phyloP scores from a whole-genome alignment of 768 basidiomycete species.

The Lactarius deliciosus region DNA sequence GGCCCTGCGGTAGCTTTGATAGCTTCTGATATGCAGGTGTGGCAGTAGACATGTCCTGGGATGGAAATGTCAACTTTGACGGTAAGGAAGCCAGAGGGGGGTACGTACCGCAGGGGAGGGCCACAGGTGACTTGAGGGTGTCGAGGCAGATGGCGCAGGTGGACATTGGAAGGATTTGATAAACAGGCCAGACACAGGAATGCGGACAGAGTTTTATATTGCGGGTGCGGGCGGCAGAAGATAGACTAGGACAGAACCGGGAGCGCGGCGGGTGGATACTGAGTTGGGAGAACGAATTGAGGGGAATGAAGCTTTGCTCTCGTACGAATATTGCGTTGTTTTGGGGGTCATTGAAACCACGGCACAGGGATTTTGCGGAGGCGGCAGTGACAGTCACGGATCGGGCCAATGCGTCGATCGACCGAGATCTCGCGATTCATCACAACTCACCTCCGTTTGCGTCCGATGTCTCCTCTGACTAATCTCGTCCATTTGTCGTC shows the following conservation, averaged over 20 bases:
- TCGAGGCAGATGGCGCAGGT: conserved; percentile 29
- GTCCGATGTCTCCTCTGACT: conserved; percentile 6
- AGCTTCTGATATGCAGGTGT: conserved; percentile 16
- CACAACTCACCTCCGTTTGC: conserved; percentile 9
- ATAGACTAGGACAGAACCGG: background rate
- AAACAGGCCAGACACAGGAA: background rate
- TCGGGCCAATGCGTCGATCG: conserved; percentile 1
- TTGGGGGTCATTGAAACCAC: background rate
- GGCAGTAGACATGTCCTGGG: conserved; percentile 25
- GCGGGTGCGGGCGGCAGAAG: conserved; percentile 11
- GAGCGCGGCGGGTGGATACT: background rate
- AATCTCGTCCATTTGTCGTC: background rate
- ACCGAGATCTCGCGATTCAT: conserved; percentile 10
- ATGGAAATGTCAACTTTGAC: background rate
- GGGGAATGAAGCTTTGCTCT: background rate
- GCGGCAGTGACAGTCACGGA: conserved; percentile 1
- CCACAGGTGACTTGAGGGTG: conserved; percentile 17
- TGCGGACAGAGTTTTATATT: conserved; percentile 1
- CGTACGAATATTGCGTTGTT: background rate
- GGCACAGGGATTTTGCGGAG: conserved; percentile 5
- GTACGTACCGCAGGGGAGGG: conserved; percentile 28
- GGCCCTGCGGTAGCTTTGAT: conserved; percentile 4
- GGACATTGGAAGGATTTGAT: conserved; percentile 18
- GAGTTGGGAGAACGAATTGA: background rate
- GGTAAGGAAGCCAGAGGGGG: background rate